phyloP scores from a whole-genome alignment of 192 early-diverging fungal genomes.

The Piromyces sp. region DNA sequence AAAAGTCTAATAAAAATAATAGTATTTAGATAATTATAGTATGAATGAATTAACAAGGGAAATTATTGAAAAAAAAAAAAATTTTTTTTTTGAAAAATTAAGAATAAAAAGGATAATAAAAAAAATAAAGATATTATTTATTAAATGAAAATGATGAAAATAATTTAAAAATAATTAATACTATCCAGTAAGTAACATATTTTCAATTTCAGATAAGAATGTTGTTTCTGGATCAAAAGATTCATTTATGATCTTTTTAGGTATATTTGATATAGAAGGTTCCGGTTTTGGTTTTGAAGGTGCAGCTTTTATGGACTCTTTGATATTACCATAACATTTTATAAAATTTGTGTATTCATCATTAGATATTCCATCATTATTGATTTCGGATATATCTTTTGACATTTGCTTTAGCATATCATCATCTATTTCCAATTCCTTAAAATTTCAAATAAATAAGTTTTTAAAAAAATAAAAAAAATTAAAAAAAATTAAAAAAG shows the following conservation, averaged over 20 bases:
- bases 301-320: neutral
- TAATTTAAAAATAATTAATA: no score
- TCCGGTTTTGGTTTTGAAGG: neutral
- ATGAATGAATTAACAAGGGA: no score
- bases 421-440: neutral
- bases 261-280: neutral
- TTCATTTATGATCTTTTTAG: neutral
- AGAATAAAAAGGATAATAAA: no score
- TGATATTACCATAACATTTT: neutral
- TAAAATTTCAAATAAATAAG: no score
- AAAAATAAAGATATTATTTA: no score
- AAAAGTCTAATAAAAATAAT: no score
- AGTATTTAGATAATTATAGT: no score
- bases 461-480: no score
- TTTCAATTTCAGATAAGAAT: neutral
- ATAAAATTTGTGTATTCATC: neutral
- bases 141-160: neutral
- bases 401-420: neutral
- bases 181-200: neutral
- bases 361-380: neutral
- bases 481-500: no score
- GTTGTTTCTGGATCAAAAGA: neutral
- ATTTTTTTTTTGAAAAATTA: no score
- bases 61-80: no score
- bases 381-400: neutral